Evolutionary conservation across 2,329 filamentous ascomycete genomes (phyloP), one percentile per base, ranked within the genome.

Genomic region (Colletotrichum sp.): DNA sequence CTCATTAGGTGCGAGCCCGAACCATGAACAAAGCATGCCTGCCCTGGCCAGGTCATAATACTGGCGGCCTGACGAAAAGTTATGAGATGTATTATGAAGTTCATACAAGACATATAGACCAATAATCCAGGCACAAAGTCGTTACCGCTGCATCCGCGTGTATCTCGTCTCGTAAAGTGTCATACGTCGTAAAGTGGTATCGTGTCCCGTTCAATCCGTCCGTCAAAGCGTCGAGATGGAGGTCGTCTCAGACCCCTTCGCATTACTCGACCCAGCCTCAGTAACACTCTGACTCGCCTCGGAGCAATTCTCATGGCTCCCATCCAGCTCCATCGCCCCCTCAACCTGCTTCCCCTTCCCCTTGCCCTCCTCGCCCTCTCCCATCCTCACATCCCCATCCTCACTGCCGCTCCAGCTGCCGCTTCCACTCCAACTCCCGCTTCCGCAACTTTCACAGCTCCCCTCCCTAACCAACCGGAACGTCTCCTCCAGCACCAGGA

Each of bases 401-500:
- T 73, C 80, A 61, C 84, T 87, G 63, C 85, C 87, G 77, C 84
- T 87, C 60, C 83, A 86, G 30, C 81, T 80, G 22, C 81, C 79
- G 16, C 81, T 83, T 57, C 79, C 78, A 28, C 81, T 81, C 71
- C 78, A 82, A 30, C 78, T 82, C 60, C 75, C 80, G 39, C 81
- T 82, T 27, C 80, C 80, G 19, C 79, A 79, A 30, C 81, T 82
- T 30, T 80, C 80, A 15, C 80, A 80, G 59, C 71, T 76, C 52
- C 80, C 80, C 64, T 82, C 82, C 66, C 84, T 86, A 4, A 90
- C 91, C 72, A 93, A 82, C 79, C 91, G 84, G 79, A 94, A 82
- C 57, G 92, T 93, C 87, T 94, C 92, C 82, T 92, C 91, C 8
- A 94, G 81, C 60, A 92, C 88, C 71, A 93, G 78, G 78, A 94